A percentile compares a stretch with the other conserved stretches of the same genome.
These are phyloP conservation scores for Clarireedia homoeocarpa DNA, from an alignment of 2,329 filamentous ascomycete genomes.

Conservation along the genomic window DNA sequence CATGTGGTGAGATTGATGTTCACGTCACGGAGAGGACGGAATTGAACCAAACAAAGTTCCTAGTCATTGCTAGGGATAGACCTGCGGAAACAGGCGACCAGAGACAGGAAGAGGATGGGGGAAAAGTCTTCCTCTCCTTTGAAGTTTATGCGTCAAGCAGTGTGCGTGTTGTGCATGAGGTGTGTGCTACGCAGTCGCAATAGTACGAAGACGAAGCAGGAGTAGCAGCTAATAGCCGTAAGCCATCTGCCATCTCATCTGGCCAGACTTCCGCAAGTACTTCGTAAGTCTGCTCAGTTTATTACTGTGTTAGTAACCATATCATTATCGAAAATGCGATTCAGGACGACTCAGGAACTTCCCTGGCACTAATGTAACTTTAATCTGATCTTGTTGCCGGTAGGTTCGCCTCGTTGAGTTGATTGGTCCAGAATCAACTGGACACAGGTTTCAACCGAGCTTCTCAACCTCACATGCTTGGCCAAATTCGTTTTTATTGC, in stretches of 20 bases:
- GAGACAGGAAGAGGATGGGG: not conserved
- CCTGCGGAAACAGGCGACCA: not conserved
- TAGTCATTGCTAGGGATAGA: no score
- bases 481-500: not conserved
- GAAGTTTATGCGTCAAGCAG: no score
- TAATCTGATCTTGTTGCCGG: slow-evolving; percentile 8
- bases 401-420: slow-evolving; percentile 6
- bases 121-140: not conserved
- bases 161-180: no score
- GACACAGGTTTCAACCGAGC: not conserved
- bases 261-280: no score
- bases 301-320: no score
- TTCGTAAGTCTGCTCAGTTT: no score
- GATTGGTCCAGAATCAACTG: slow-evolving; percentile 5
- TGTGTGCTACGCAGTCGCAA: no score
- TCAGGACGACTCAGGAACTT: not conserved
- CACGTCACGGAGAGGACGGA: not conserved
- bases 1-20: not conserved
- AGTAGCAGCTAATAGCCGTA: no score
- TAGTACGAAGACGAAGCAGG: no score
- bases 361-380: slow-evolving; percentile 7
- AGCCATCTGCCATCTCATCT: no score
- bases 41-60: not conserved
- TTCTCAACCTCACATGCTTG: not conserved
- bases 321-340: no score